Evolutionary conservation across 176 grass and related monocot species (phyloP), one percentile per base, ranked within the genome.

Genomic region (Oryza coarctata): DNA sequence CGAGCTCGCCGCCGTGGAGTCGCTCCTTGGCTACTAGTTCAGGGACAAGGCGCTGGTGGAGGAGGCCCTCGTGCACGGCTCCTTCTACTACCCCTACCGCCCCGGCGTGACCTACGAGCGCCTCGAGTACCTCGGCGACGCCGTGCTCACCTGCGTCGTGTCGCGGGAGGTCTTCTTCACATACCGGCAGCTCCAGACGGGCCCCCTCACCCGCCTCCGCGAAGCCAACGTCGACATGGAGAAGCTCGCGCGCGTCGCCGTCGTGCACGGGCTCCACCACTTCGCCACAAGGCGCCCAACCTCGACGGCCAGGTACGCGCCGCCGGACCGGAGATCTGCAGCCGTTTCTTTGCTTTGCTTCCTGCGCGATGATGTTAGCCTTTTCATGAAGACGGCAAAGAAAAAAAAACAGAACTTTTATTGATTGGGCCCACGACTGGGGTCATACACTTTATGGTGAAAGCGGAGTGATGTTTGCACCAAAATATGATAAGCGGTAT

Each of bases 151-250:
- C 81, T 74, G 63, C 68, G 63, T 88, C 44, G 50, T 97, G 55
- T 88, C 91, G 11, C 63, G 73, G 12, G 80, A 92, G 34, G n/a
- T 91, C 43, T 94, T 86, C 87, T 47, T 39, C 76, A 79, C 72
- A 17, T 94, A 97, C 83, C 50, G 30, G 5, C 17, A 34, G 39
- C 94, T 97, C 36, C 71, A 30, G 27, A 87, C 94, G 0, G 94
- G 94, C 17, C 82, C 60, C 15, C 84, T 97, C 85, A 92, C 94
- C 17, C 67, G 66, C 40, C 89, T 97, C 76, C 91, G 91, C 69
- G 85, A 89, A 27, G 91, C 91, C 63, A 97, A 97, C 81, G 89
- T 97, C 75, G 89, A 91, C 75, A 97, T 77, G n/a, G 94, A 97
- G 79, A 94, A 91, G 78, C 94, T 97, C 65, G 87, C 91, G 9